Evolutionary conservation across 2,329 filamentous ascomycete species (phyloP), one percentile per base, ranked within the genome.

Genomic region (Nigrospora sphaerica): DNA sequence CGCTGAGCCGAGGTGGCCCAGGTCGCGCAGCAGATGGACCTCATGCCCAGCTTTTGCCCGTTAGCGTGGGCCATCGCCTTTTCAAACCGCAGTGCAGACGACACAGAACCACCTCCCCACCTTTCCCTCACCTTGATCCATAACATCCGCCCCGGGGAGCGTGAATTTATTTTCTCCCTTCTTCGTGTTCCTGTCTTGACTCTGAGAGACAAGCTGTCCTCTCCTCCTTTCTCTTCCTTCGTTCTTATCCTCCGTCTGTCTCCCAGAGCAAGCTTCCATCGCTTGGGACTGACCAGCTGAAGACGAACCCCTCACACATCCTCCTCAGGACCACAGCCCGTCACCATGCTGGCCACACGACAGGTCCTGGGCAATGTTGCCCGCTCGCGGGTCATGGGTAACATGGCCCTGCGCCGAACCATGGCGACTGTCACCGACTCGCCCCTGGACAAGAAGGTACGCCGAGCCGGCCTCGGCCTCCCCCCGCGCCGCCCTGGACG

Each of bases 371-470:
- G 80, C 75, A 69, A 66, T 61, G 65, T 78, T 60, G 77, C 80
- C 75, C 80, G 82, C 62, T 73, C 72, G 65, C 60, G 73, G 52
- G 65, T 65, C 58, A 66, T 72, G 60, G 71, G 72, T 68, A 71
- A 82, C 77, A 69, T 83, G 62, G 73, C 78, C 65, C 67, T 83
- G 62, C 79, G 83, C 59, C 77, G 83, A 60, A 68, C 67, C 68
- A 83, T 96, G 77, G 92, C 92, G 54, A 95, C 91, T 60, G 86
- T 90, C 64, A 79, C 82, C 62, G 88, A 95, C 72, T 83, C 83
- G 65, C 82, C 89, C 60, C 84, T 98, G 58, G 34, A 91, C 75
- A 84, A 84, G 75, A 95, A 96, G 86, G 93, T 80, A 65, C 56
- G 73, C 57, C 45, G 9, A 28, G 23, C 23, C 23, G 6, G 19